phyloP scores from a whole-genome alignment of 1,284 basidiomycete species.

The Cerrena zonata region DNA sequence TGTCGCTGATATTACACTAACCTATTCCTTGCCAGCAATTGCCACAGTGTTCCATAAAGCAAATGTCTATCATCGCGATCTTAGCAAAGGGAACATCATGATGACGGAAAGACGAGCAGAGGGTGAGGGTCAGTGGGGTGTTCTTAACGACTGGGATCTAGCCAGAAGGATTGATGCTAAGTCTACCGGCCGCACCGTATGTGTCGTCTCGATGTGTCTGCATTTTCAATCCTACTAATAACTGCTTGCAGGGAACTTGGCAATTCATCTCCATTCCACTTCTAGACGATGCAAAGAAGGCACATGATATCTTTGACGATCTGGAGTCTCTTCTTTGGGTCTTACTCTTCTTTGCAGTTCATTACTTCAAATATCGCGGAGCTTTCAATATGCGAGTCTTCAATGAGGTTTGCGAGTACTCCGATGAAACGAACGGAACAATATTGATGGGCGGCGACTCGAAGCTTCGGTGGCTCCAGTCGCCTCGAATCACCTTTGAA shows the following conservation, averaged over 20 bases:
- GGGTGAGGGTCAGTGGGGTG: background rate
- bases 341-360: background rate
- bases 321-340: background rate
- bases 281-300: background rate
- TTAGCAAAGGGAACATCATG: slow-evolving; percentile 14
- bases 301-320: background rate
- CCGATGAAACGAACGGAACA: background rate
- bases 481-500: too few relatives aligned
- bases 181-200: too few relatives aligned
- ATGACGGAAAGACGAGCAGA: background rate
- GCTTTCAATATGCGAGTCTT: background rate
- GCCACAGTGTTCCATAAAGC: background rate
- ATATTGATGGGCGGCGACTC: background rate
- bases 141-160: slow-evolving; percentile 12
- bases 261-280: background rate
- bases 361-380: background rate
- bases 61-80: slow-evolving; percentile 9
- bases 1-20: background rate
- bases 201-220: background rate
- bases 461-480: too few relatives aligned
- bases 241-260: background rate
- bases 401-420: background rate
- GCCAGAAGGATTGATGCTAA: background rate
- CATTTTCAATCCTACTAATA: background rate
- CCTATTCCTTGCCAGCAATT: background rate